Conservation (phyloP, 2,329 filamentous ascomycete genomes). For the Colletotrichum higginsianum region DNA sequence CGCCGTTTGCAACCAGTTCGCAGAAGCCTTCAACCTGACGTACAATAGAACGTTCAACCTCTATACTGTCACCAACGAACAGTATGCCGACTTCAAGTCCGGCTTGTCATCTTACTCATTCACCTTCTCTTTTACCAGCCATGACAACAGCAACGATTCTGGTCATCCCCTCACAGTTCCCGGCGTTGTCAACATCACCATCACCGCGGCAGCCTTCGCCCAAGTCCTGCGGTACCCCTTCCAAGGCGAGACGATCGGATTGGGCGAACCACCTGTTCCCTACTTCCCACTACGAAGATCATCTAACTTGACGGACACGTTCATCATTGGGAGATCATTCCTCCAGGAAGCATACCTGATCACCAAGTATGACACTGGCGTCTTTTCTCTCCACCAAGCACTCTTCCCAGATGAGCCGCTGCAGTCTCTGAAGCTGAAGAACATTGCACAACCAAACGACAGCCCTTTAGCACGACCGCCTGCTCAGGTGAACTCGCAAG, state of each 20-base stretch:
- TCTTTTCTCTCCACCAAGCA: constrained; percentile 71
- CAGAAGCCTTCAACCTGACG: constrained; percentile 73
- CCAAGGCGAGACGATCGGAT: constrained; percentile 58
- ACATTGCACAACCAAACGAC: constrained; percentile 59
- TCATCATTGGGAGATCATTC: constrained; percentile 77
- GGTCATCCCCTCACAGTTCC: constrained; percentile 63
- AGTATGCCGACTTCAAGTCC: constrained; percentile 63
- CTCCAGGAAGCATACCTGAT: constrained; percentile 78
- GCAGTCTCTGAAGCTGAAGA: constrained; percentile 57
- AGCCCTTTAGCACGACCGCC: constrained; percentile 60
- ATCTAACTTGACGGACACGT: constrained; percentile 61
- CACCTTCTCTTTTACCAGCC: constrained; percentile 70
- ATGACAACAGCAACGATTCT: constrained; percentile 68
- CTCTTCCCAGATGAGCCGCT: constrained; percentile 62
- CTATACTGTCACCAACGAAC: constrained; percentile 74
- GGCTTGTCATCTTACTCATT: constrained; percentile 63
- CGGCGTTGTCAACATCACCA: constrained; percentile 70
- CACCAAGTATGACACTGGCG: constrained; percentile 67
- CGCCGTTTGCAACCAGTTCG: constrained; percentile 75
- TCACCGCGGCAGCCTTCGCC: constrained; percentile 66
- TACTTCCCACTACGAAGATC: constrained; percentile 77
- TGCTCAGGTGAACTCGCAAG: constrained; percentile 28
- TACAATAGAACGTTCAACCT: constrained; percentile 76
- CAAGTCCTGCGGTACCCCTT: constrained; percentile 66
- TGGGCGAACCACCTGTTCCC: constrained; percentile 61